A percentile compares a stretch with the other conserved stretches of the same genome.
phyloP scores from a whole-genome alignment of 1,284 basidiomycete genomes.

The Sanguinoderma infundibulare region DNA sequence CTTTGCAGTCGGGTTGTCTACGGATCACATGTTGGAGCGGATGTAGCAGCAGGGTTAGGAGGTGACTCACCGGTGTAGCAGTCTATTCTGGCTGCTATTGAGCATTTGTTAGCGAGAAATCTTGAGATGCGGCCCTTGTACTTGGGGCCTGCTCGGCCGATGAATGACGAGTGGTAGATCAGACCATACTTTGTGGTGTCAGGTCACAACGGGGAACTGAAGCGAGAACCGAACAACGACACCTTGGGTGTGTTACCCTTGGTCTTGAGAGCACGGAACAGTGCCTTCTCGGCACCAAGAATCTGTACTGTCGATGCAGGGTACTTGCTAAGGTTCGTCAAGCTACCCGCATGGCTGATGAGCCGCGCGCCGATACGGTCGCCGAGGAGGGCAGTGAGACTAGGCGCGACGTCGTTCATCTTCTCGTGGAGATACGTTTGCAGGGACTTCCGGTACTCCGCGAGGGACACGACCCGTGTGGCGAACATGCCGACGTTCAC shows the following conservation, averaged over 20 bases:
- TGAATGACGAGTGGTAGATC: constrained; percentile 94
- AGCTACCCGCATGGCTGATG: constrained; percentile 96
- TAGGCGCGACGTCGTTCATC: constrained; percentile 98
- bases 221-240: constrained; percentile 14
- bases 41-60: neutral
- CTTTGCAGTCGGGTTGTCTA: constrained; percentile 88
- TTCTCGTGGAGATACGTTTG: constrained; percentile 93
- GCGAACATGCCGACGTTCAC: constrained; percentile 97
- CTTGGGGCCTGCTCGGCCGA: constrained; percentile 93
- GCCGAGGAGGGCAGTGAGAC: constrained; percentile 91
- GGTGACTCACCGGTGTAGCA: constrained; percentile 89
- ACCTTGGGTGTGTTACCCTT: constrained; percentile 99
- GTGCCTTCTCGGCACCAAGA: constrained; percentile 96
- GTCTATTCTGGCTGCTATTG: constrained; percentile 97
- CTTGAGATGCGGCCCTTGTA: constrained; percentile 98
- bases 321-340: constrained; percentile 98
- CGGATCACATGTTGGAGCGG: neutral
- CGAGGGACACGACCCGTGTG: constrained; percentile 87
- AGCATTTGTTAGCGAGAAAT: constrained; percentile 99
- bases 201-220: neutral
- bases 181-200: constrained; percentile 75
- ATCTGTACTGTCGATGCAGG: constrained; percentile 99
- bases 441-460: constrained; percentile 94
- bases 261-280: constrained; percentile 98
- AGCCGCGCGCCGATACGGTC: constrained; percentile 95